Evolutionary conservation across 352 stramenopile genomes (phyloP), one percentile per base, ranked within the genome.

Genomic region (Peronospora belbahrii): DNA sequence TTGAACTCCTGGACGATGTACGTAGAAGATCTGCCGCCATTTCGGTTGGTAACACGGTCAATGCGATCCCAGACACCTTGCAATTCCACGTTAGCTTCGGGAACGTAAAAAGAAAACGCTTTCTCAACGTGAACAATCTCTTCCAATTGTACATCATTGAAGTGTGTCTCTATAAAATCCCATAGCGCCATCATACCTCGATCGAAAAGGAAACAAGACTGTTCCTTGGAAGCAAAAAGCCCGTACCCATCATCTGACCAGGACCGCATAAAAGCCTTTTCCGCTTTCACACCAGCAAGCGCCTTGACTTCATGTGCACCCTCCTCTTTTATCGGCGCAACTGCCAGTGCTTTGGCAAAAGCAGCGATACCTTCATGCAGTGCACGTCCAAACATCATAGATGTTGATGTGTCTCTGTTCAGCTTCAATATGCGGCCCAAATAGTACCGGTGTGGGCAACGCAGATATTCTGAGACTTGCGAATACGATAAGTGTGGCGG

Each of bases 1-100:
- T 93, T 93, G 62, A 89, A 93, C 57, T 93, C 81, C 40, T 84
- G 70, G 15, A 93, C 83, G 7, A 88, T 50, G 1, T 72, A 50
- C 9, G 48, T 50, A 8, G 42, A 56, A 23, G 34, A 40, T 2
- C 19, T 39, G 22, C 52, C 18, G 17, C 14, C 35, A 27, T 22
- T 35, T 19, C 11, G 2, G 32, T 31, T 44, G 0, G 36, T 56
- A 33, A 52, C 32, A 15, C 17, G 61, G 19, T 93, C 81, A 22
- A 93, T 69, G 19, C 81, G 81, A 35, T 93, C 81, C 78, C 78
- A 90, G 1, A 93, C 70, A 0, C 81, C 81, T 20, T 65, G 67
- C 14, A 93, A 42, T 22, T 66, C 35, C 9, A 93, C 63, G 23
- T 82, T 62, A 0, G 64, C 70, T 45, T 70, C 48, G 20, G 59